phyloP scores from a whole-genome alignment of 148 eudicot species.

The Heliosperma pusillum region DNA sequence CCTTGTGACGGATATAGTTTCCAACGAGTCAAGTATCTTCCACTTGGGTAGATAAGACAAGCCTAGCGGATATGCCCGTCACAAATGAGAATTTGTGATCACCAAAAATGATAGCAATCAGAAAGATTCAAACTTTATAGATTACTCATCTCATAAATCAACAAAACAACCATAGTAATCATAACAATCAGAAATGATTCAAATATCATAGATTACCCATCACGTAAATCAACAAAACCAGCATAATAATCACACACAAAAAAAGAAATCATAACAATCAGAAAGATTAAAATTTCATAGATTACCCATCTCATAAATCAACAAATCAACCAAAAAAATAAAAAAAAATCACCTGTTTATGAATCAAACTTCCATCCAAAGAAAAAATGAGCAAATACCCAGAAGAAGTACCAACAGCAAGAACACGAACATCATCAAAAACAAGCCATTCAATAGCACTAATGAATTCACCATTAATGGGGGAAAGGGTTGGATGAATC shows the following conservation, averaged over 20 bases:
- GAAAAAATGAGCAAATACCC: constrained; percentile 75
- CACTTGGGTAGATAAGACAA: no score
- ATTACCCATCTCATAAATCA: neutral
- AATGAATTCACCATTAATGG: constrained; percentile 72
- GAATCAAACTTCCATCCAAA: constrained; percentile 68
- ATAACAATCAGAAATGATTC: constrained; percentile 2
- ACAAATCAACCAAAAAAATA: neutral
- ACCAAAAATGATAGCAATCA: neutral
- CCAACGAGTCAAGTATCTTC: no score
- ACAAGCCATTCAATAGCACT: constrained; percentile 85
- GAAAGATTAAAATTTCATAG: constrained; percentile 4
- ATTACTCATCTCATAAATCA: neutral
- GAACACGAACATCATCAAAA: constrained; percentile 66
- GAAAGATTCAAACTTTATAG: constrained; percentile 6
- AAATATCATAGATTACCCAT: neutral
- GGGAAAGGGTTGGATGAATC: constrained; percentile 76
- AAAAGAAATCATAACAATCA: neutral
- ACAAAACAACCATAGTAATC: neutral
- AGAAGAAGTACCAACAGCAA: constrained; percentile 76
- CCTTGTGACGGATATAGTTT: no score
- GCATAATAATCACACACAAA: neutral
- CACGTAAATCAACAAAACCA: neutral
- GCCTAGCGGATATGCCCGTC: no score
- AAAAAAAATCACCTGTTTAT: constrained; percentile 69
- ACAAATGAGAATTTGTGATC: no score